Evolutionary conservation across 345 rosid genomes (phyloP), one percentile per base, ranked within the genome.

Genomic region (Pugionium cornutum): DNA sequence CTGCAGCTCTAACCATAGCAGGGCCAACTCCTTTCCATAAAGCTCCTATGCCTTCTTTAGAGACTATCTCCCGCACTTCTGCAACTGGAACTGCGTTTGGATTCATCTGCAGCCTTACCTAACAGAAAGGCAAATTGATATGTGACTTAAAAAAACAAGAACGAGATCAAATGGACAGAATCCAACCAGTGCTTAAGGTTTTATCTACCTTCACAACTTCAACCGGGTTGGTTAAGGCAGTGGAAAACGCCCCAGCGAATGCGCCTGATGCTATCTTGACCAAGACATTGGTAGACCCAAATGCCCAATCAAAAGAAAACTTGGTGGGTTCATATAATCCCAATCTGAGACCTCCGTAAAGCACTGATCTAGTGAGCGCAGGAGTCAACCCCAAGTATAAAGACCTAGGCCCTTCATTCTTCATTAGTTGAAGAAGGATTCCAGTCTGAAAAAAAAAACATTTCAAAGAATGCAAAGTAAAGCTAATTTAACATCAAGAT

Each of bases 1-100:
- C 87, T 72, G 89, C 84, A 77, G 97, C 97, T 81, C 94, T 82
- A 31, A 75, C 78, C 89, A 85, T 86, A 31, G 97, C 97, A 78
- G 98, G 94, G 72, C 96, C 96, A 66, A 88, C 89, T 61, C 97
- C 98, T 81, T 88, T 92, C 97, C 96, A 92, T n/a, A 92, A 86
- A 69, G 89, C 94, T 66, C 77, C 75, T 58, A 83, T 54, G 62
- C 97, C 98, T 79, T 86, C 96, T 71, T 85, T 82, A 45, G 86
- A 76, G 27, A 81, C 75, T 64, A 89, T 78, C 63, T 73, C 79
- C 54, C 73, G 75, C 84, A 81, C 63, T 77, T 87, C 97, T 43
- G 75, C 70, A 27, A 79, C 55, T 28, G 83, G 78, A 47, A 83
- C 85, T 41, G 65, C 57, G 35, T 78, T 79, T 25, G 83, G 67